Base-by-base conservation (phyloP, 2,329 filamentous ascomycete species). In the Venturia pyrina region DNA sequence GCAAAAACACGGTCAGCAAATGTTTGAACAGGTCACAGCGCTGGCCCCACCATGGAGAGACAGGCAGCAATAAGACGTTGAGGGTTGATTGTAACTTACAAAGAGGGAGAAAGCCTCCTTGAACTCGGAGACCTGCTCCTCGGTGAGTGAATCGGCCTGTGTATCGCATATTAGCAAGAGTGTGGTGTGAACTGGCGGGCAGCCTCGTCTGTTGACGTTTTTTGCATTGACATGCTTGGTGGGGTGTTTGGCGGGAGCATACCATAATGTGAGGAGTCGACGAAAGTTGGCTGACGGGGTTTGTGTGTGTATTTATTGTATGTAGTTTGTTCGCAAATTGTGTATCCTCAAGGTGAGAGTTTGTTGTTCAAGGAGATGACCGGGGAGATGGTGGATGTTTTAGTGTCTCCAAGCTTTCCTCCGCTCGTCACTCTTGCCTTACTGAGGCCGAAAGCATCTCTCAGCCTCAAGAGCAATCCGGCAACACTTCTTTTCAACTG, bases 31-130 rank as follows among this genome's bases (percentile, higher is more conserved):
- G 37, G 41, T 41, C 28, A 17, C 66, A 53, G 19, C 19, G 32
- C 44, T 50, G 44, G 32, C 43, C 50, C 53, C n/a, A 64, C 61
- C 69, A 64, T 64, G 66, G 61, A 56, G 44, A 67, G 64, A 65
- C 59, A 69, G 66, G 63, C 50, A 67, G 59, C 37, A 24, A 43
- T 48, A 28, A 53, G 53, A 56, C 44, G 4, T 65, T 73, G 73
- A 72, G 73, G 17, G 8, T 34, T 17, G 34, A 46, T 32, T 11
- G 34, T 24, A 65, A 88, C 95, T 89, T 89, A 99, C 95, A 81
- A 99, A 99, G 72, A 99, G 91, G 79, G 95, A 99, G 83, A 99
- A 99, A 66, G 95, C 95, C 84, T 99, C 95, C 90, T 98, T 99
- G 86, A 98, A 99, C 84, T 99, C 95, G 78, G 95, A 98, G 79